Percentiles rank a stretch among this genome's conserved stretches.
These are phyloP conservation scores for Nemophila menziesii DNA, from an alignment of 257 asterid genomes.

Conservation along the genomic window DNA sequence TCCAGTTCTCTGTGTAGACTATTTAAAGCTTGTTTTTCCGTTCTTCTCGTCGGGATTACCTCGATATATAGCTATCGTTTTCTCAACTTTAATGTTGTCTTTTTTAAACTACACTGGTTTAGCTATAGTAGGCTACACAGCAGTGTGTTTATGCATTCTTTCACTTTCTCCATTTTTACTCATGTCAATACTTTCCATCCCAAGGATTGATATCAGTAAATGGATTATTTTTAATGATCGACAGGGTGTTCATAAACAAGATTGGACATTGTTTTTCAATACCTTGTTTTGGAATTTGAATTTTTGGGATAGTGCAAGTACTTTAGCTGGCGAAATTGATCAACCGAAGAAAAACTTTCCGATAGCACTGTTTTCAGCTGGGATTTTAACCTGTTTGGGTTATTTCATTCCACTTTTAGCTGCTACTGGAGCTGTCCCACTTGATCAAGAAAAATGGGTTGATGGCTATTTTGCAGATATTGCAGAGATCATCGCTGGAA, in stretches of 20 bases:
- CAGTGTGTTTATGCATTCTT: background rate
- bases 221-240: background rate
- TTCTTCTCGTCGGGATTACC: constrained; percentile 29
- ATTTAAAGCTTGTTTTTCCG: constrained; percentile 34
- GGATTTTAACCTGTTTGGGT: constrained; percentile 43
- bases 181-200: background rate
- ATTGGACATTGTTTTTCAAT: constrained; percentile 61
- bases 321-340: constrained; percentile 67
- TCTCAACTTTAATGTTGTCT: background rate
- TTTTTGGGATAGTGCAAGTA: constrained; percentile 62
- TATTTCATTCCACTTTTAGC: constrained; percentile 49
- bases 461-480: constrained; percentile 43
- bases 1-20: constrained; percentile 36
- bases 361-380: constrained; percentile 36
- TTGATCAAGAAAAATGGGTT: constrained; percentile 32
- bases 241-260: constrained; percentile 14
- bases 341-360: constrained; percentile 49
- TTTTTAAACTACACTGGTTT: background rate
- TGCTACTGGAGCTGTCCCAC: constrained; percentile 38
- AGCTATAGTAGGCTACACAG: constrained; percentile 2
- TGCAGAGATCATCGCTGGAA: constrained; percentile 32
- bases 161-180: background rate
- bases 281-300: constrained; percentile 69
- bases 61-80: constrained; percentile 20
- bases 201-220: background rate